Evolutionary conservation across 2,329 filamentous ascomycete genomes (phyloP).

Genomic region (Drechslerella stenobrocha): DNA sequence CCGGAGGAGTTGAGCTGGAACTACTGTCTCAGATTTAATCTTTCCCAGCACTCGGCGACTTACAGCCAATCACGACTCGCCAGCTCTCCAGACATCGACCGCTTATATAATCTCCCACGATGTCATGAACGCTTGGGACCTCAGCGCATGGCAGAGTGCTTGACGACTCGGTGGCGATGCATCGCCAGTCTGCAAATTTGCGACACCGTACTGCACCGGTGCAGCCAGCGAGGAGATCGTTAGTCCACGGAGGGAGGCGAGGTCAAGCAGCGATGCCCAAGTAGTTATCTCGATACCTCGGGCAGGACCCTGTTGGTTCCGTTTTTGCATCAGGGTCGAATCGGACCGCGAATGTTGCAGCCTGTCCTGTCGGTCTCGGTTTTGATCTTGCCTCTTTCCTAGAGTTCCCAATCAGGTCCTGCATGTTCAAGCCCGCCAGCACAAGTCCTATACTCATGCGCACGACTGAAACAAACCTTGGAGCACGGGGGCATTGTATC

Average conservation of each 20-base stretch:
- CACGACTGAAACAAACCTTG: slow-evolving; percentile 38
- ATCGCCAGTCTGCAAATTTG: no score
- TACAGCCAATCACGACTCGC: slow-evolving; percentile 1
- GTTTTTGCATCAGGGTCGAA: not conserved
- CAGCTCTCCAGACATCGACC: not conserved
- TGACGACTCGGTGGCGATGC: no score
- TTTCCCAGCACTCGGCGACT: slow-evolving; percentile 23
- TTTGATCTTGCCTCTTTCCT: slow-evolving; percentile 12
- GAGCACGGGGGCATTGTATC: slow-evolving; percentile 25
- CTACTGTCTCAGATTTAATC: slow-evolving; percentile 47
- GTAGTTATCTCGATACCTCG: not conserved
- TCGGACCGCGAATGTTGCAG: slow-evolving; percentile 2
- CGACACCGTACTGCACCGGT: not conserved
- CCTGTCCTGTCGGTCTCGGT: slow-evolving; percentile 7
- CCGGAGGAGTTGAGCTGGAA: slow-evolving; percentile 20
- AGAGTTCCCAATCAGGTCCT: slow-evolving; percentile 22
- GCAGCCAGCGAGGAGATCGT: no score
- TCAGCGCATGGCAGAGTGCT: no score
- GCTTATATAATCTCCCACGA: slow-evolving; percentile 2
- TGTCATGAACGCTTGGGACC: no score
- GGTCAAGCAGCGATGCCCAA: not conserved
- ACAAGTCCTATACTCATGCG: slow-evolving; percentile 26
- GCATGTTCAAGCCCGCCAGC: no score
- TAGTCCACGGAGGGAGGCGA: no score
- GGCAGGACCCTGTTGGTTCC: not conserved